Base-by-base conservation (phyloP, 1,284 basidiomycete genomes). In the Taiwanofungus camphoratus region DNA sequence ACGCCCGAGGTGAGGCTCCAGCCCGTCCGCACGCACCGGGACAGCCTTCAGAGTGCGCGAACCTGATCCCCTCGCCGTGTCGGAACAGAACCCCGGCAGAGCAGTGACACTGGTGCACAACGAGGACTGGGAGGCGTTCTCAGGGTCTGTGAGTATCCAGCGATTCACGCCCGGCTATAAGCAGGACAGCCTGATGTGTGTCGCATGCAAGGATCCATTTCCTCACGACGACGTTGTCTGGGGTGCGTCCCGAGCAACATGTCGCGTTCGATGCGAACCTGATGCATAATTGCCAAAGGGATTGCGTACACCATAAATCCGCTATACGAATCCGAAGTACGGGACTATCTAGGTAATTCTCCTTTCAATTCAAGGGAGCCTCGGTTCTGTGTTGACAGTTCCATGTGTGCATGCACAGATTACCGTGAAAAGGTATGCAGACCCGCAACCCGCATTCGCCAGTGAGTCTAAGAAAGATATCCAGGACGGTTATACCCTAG, bases 41-140 rank as follows among this genome's bases (percentile, higher is more conserved):
- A n/a, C n/a, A n/a, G n/a, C n/a, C n/a, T n/a, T n/a, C n/a, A n/a
- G n/a, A n/a, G n/a, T n/a, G n/a, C n/a, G n/a, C n/a, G n/a, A n/a
- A n/a, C n/a, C n/a, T n/a, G n/a, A n/a, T n/a, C n/a, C n/a, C 29
- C 22, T 18, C 26, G 6, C 29, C 30, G 27, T 41, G 36, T 24
- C 45, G 13, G 11, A 27, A 22, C 55, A 88, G 82, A 76, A 68
- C 44, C 87, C 87, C 4, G 90, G 90, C 3, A 69, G 90, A n/a
- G 91, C 92, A 2, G 91, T 92, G 4, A 94, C 91, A 2, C 68
- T 94, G 3, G 72, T 93, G n/a, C 83, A 87, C 55, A 83, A 87
- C 45, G 77, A 82, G 59, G 86, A 92, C 43, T 94, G 90, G 90
- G 79, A 82, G 39, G 61, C 64, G 7, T 82, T 87, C 57, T 85